These are phyloP conservation scores for Eucalyptus pauciflora DNA, from an alignment of 345 rosid genomes.

Conservation along the genomic window DNA sequence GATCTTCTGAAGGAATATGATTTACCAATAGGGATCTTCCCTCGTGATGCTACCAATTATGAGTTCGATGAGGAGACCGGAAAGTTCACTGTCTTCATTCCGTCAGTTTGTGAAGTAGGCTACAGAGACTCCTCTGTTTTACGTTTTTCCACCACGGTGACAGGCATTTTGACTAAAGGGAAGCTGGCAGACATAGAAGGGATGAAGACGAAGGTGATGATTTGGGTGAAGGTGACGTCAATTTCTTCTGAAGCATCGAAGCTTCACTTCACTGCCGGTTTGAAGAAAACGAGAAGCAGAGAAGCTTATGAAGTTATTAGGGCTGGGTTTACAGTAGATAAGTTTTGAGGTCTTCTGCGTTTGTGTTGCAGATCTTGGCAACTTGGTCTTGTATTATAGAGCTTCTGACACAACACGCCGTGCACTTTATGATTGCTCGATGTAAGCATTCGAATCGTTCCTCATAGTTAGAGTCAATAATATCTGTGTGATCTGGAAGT, in stretches of 20 bases:
- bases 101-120: slow-evolving; percentile 76
- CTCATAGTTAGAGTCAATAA: not conserved
- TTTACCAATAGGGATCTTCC: slow-evolving; percentile 82
- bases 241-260: slow-evolving; percentile 60
- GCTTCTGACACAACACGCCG: not conserved
- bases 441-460: not conserved
- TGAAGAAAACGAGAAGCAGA: slow-evolving; percentile 67
- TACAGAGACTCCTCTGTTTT: slow-evolving; percentile 79
- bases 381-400: not conserved
- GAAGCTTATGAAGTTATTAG: slow-evolving; percentile 79
- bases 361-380: not conserved
- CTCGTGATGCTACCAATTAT: slow-evolving; percentile 87
- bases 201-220: slow-evolving; percentile 76
- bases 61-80: slow-evolving; percentile 83
- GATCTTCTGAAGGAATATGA: slow-evolving; percentile 81
- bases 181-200: slow-evolving; percentile 81
- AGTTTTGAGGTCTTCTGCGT: slow-evolving; percentile 29
- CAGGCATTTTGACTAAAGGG: slow-evolving; percentile 74
- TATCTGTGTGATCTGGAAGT: not conserved
- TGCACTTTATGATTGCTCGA: not conserved
- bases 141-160: slow-evolving; percentile 55
- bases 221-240: slow-evolving; percentile 81
- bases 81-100: slow-evolving; percentile 69
- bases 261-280: slow-evolving; percentile 69
- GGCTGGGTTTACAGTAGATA: slow-evolving; percentile 59